These are phyloP conservation scores for Aureobasidium namibiae DNA, from an alignment of 2,329 filamentous ascomycete species.

Conservation along the genomic window DNA sequence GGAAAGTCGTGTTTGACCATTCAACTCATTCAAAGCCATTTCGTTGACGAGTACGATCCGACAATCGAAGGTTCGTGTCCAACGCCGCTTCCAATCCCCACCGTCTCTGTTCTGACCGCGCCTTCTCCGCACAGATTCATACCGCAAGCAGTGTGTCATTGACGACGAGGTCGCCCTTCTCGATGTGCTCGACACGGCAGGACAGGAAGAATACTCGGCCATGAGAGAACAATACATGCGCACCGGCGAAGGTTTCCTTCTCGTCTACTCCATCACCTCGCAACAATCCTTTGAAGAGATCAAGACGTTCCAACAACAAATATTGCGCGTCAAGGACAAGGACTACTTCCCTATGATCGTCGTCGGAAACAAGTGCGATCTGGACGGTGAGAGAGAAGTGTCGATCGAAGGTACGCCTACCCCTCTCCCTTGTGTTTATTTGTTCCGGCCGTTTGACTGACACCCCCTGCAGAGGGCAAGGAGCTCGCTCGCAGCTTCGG, in stretches of 20 bases:
- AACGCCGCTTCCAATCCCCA: neutral
- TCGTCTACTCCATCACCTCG: slow-evolving; percentile 97
- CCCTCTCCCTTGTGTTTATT: neutral
- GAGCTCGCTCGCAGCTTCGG: slow-evolving; percentile 76
- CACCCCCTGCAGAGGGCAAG: slow-evolving; percentile 64
- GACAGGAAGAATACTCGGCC: slow-evolving; percentile 97
- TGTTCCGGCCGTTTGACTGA: slow-evolving; percentile 15
- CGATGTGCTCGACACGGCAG: slow-evolving; percentile 95
- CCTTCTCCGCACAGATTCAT: slow-evolving; percentile 62
- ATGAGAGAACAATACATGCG: slow-evolving; percentile 99
- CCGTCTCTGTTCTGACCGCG: neutral
- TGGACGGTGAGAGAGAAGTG: slow-evolving; percentile 86
- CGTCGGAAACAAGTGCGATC: slow-evolving; percentile 98
- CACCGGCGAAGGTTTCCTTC: slow-evolving; percentile 92
- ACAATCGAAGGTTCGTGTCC: slow-evolving; percentile 81
- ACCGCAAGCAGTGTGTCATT: slow-evolving; percentile 99
- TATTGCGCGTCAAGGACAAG: slow-evolving; percentile 88
- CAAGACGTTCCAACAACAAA: slow-evolving; percentile 97
- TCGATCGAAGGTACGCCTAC: slow-evolving; percentile 72
- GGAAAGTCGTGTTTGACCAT: slow-evolving; percentile 99
- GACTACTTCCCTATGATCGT: slow-evolving; percentile 99
- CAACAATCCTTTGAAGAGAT: slow-evolving; percentile 98
- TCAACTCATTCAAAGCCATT: slow-evolving; percentile 74
- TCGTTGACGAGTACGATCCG: slow-evolving; percentile 98
- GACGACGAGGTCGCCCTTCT: slow-evolving; percentile 96